phyloP scores from a whole-genome alignment of 768 basidiomycete species.

The Imleria badia region DNA sequence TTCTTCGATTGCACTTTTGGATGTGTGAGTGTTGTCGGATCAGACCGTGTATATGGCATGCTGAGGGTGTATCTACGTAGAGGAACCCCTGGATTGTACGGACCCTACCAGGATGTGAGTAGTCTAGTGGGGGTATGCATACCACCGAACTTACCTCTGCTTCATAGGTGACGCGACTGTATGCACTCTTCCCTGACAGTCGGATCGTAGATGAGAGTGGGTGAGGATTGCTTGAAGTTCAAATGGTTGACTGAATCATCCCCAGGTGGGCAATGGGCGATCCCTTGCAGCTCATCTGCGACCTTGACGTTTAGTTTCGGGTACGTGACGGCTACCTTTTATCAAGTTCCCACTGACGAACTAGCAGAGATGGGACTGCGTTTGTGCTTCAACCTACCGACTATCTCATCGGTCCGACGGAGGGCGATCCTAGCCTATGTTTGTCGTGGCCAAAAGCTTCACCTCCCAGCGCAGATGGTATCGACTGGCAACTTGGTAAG shows the following conservation, averaged over 20 bases:
- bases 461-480: slow-evolving; percentile 66
- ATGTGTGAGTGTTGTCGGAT: slow-evolving; percentile 53
- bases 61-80: slow-evolving; percentile 36
- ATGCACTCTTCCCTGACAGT: slow-evolving; percentile 54
- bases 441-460: slow-evolving; percentile 71
- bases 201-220: slow-evolving; percentile 66
- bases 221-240: slow-evolving; percentile 13
- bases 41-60: neutral
- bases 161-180: slow-evolving; percentile 64
- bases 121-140: neutral
- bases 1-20: slow-evolving; percentile 65
- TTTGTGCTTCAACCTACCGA: slow-evolving; percentile 73
- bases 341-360: neutral
- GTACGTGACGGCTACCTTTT: slow-evolving; percentile 36
- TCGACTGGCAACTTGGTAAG: slow-evolving; percentile 82
- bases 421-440: slow-evolving; percentile 64
- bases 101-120: slow-evolving; percentile 75
- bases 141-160: neutral
- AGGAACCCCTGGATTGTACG: slow-evolving; percentile 69
- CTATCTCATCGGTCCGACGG: slow-evolving; percentile 71
- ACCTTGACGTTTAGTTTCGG: slow-evolving; percentile 69
- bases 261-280: slow-evolving; percentile 67
- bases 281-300: slow-evolving; percentile 64
- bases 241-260: neutral
- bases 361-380: slow-evolving; percentile 27